Base-by-base conservation (phyloP, 306 rosid species). In the Prunus fruticosa region DNA sequence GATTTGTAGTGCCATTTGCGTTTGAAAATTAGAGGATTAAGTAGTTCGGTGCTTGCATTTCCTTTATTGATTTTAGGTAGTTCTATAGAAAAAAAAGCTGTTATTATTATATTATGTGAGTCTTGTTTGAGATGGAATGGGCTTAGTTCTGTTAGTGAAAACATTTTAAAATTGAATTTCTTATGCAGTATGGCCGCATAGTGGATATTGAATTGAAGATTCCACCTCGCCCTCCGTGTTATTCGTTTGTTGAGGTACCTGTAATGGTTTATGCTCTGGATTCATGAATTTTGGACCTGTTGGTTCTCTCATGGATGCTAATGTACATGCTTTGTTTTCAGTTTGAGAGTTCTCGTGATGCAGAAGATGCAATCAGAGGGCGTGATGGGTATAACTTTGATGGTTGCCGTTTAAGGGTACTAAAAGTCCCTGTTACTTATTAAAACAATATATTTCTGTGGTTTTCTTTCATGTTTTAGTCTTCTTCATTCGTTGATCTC, bases 321-420 rank as follows among this genome's bases (percentile, higher is more conserved):
- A 50, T 27, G 41, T 80, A 25, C 69, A 45, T 69, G 50, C 76
- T 84, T 72, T 74, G 30, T 62, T 83, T 49, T 71, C 77, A 96
- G 99, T 96, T 96, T 78, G 99, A 96, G 85, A 91, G 83, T 87
- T 87, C 96, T 76, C 88, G 99, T 69, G 99, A 96, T 79, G 98
- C 98, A 0, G 99, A 96, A 73, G 99, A 92, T 69, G 99, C 99
- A 57, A 92, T 96, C 41, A 89, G 96, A 69, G 99, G 93, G 38
- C 89, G 99, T 79, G 99, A 96, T 88, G 99, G 99, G 73, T 96
- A 96, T 86, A 87, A 96, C 84, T 92, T 96, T 80, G 99, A 96
- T 79, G 97, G 98, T 22, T 96, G 99, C 81, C 96, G 99, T 16
- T 82, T 96, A 72, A 92, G 99, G 89, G 99, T 96, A 86, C 73